phyloP scores from a whole-genome alignment of 2,329 filamentous ascomycete species.

The Myriosclerotinia duriaeana region DNA sequence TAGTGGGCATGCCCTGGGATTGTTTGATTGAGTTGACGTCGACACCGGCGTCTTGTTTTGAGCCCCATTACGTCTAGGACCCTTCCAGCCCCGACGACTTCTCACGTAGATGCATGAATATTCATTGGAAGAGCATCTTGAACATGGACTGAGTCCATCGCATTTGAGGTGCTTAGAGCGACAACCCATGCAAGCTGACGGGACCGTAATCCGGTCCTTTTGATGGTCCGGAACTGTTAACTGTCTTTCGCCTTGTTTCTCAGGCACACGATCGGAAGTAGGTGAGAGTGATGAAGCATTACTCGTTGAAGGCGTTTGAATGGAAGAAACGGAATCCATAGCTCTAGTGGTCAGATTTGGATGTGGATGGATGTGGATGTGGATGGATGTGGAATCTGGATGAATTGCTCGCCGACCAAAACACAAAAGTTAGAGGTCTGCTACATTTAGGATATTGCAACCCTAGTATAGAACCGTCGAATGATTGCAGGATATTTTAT shows the following conservation, averaged over 20 bases:
- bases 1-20: conserved; percentile 31
- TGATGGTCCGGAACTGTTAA: conserved; percentile 23
- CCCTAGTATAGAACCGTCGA: conserved; percentile 16
- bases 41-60: conserved; percentile 16
- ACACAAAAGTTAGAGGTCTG: conserved; percentile 26
- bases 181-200: conserved; percentile 38
- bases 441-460: conserved; percentile 20
- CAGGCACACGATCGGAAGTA: conserved; percentile 18
- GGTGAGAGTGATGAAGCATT: conserved; percentile 23
- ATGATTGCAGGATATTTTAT: conserved; percentile 17
- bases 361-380: conserved; percentile 18
- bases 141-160: conserved; percentile 68
- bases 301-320: conserved; percentile 23
- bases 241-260: conserved; percentile 27
- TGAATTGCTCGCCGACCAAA: conserved; percentile 33
- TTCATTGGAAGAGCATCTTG: conserved; percentile 60
- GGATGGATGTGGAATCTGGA: conserved; percentile 16
- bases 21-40: conserved; percentile 16
- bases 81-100: conserved; percentile 74
- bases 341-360: conserved; percentile 25
- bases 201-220: conserved; percentile 34
- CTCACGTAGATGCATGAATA: conserved; percentile 69
- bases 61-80: conserved; percentile 46
- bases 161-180: conserved; percentile 68
- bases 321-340: conserved; percentile 23